Base-by-base conservation (phyloP, 257 asterid genomes). In the Nicotiana benthamiana region DNA sequence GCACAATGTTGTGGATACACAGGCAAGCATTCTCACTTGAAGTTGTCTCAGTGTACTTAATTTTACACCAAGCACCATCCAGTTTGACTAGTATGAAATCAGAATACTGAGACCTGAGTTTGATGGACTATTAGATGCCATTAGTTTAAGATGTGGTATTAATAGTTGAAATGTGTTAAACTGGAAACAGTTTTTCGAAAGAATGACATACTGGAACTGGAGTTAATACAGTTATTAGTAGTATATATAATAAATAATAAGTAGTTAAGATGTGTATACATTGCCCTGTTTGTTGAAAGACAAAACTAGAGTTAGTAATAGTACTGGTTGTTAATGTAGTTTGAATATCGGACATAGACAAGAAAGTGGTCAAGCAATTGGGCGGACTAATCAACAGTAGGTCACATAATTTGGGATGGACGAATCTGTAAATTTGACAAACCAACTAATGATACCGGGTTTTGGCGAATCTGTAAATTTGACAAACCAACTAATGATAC, bases 1-100 rank as follows among this genome's bases (percentile, higher is more conserved):
- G 86, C 91, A 95, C 84, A 95, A 93, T 85, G 98, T 93, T 68
- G 90, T 89, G 84, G 99, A 95, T 89, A 93, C 98, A 83, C 98
- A 95, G 98, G 99, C 93, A 80, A 43, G 91, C 67, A 60, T 48
- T 80, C 57, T 79, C 81, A 63, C 72, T 32, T 32, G 59, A 72
- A 43, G 77, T 72, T 72, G n/a, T 72, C 40, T 72, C 77, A 22
- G 40, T 6, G 26, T 46, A 46, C 77, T 72, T 72, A 22, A 46
- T 68, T 40, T 40, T 43, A 7, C 60, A 13, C 59, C 48, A 40
- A 9, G 48, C 48, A 40, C 48, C 48, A 40, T 40, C 11, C 17
- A 51, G 56, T 51, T 51, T 51, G 56, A 51, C 56, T 51, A 51
- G 17, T 51, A 11, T 40, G 48, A 40, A 9, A 40, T 3, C 2